Evolutionary conservation across 2,329 filamentous ascomycete species (phyloP).

Genomic region (Aspergillus phoenicis): DNA sequence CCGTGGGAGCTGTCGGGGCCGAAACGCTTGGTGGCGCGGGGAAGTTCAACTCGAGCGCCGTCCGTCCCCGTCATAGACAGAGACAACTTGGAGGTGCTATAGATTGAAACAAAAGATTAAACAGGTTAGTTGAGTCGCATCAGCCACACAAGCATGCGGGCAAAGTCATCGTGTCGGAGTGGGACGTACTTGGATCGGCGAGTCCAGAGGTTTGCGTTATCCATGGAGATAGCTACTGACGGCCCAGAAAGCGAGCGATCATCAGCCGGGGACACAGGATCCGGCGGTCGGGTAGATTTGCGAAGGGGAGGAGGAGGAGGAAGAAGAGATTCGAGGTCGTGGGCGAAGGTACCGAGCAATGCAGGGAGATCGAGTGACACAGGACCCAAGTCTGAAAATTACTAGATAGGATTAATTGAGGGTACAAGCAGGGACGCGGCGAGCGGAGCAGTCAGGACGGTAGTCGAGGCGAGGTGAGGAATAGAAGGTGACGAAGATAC

Average conservation of each 20-base stretch:
- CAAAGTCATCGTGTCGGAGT: slow-evolving; percentile 8
- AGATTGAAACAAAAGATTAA: slow-evolving; percentile 3
- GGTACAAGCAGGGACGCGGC: slow-evolving; percentile 13
- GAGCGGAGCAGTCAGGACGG: slow-evolving; percentile 10
- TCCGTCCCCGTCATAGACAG: slow-evolving; percentile 71
- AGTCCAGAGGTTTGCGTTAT: slow-evolving; percentile 55
- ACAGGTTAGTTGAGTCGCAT: slow-evolving; percentile 22
- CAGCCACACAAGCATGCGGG: background rate
- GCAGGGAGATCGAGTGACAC: background rate
- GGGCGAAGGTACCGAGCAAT: background rate
- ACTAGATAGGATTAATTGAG: slow-evolving; percentile 10
- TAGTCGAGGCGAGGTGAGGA: slow-evolving; percentile 15
- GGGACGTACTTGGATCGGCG: slow-evolving; percentile 51
- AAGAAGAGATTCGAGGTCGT: slow-evolving; percentile 3
- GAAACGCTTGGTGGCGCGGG: slow-evolving; percentile 74
- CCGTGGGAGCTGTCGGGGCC: slow-evolving; percentile 73
- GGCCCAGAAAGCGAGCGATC: slow-evolving; percentile 42
- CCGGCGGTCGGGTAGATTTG: background rate
- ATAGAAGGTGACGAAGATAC: slow-evolving; percentile 11
- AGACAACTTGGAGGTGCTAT: slow-evolving; percentile 84
- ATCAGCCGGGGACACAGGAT: slow-evolving; percentile 31
- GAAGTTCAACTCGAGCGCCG: slow-evolving; percentile 58
- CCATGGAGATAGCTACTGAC: slow-evolving; percentile 45
- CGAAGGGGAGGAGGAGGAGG: slow-evolving; percentile 18
- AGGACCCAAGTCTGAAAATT: slow-evolving; percentile 7